Evolutionary conservation across 805 yeast genomes (phyloP).

Genomic region (Spathaspora boniae): DNA sequence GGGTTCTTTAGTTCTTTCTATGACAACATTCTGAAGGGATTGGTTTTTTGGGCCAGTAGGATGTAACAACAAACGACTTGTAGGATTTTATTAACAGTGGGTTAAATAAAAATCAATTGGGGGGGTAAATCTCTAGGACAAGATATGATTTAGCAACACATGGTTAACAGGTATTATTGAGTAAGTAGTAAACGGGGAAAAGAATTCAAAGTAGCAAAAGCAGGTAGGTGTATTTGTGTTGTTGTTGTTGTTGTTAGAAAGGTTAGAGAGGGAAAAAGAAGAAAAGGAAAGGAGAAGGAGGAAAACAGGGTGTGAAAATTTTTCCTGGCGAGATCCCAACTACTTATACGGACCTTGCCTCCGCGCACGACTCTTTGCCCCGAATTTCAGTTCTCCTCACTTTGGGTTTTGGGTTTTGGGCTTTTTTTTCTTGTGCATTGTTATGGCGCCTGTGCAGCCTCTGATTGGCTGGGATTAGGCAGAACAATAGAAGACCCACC

Average conservation of each 20-base stretch:
- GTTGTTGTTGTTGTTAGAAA: slow-evolving; percentile 6
- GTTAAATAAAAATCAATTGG: slow-evolving; percentile 4
- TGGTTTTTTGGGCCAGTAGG: no score
- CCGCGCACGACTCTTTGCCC: no score
- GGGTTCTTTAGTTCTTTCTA: slow-evolving; percentile 19
- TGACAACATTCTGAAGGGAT: slow-evolving; percentile 31
- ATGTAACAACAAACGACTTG: slow-evolving; percentile 22
- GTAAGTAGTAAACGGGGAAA: slow-evolving; percentile 8
- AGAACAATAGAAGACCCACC: no score
- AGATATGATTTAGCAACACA: slow-evolving; percentile 34
- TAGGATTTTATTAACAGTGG: slow-evolving; percentile 16
- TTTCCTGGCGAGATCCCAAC: background rate
- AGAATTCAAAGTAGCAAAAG: slow-evolving; percentile 1
- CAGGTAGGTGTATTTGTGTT: slow-evolving; percentile 2
- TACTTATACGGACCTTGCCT: no score
- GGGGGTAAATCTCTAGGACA: slow-evolving; percentile 6
- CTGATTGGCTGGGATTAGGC: no score
- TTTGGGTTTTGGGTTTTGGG: no score
- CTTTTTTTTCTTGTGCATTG: no score
- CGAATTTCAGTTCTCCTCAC: no score
- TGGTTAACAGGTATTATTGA: slow-evolving; percentile 14
- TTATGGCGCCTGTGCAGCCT: no score
- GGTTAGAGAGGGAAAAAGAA: background rate
- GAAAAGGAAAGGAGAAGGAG: slow-evolving; percentile 1
- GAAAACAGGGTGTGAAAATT: background rate